Base-by-base conservation (phyloP, 78 protist genomes). In the Andalucia godoyi region DNA sequence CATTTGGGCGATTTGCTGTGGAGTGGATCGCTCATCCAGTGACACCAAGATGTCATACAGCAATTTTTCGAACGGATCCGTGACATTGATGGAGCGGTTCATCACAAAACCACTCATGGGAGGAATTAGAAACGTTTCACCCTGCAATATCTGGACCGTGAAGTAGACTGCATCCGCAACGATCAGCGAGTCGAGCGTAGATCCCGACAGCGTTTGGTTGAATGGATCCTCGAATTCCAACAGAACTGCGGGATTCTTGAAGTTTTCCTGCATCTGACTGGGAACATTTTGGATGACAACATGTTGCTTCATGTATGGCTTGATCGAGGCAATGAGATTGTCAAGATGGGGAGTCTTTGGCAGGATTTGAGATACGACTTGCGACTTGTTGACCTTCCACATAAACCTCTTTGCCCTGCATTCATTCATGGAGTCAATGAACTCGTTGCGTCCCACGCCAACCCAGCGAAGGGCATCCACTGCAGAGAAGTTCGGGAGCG, bases 81-180 rank as follows among this genome's bases (percentile, higher is more conserved):
- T n/a, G n/a, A n/a, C n/a, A 17, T 79, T 74, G 4, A 29, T 34
- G 17, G 83, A 80, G 21, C 96, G 68, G 60, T 93, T 93, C 97
- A 93, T 93, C 21, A 93, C 94, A 18, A 93, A 92, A 18, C 76
- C 75, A 33, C 79, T 75, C 23, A 93, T 72, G 1, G 95, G 94
- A 3, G 95, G 96, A 15, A 92, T 81, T 17, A 37, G 27, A 25
- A 81, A 1, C 32, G 23, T 1, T 38, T 80, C 90, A 18, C 10
- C 1, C 29, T 57, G 82, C 25, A 0, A 25, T 17, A 85, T 15
- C 5, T 71, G 79, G 43, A 85, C 67, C 30, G 34, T 57, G 4
- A 69, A 58, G 43, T 57, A 60, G 7, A 79, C 23, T 15, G 76
- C 40, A 2, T 54, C 73, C 25, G 21, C 3, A 1, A 15, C n/a